A percentile compares a stretch with the other conserved stretches of the same genome.
These are phyloP conservation scores for Durotheca rogersii DNA, from an alignment of 495 filamentous ascomycete genomes.

Conservation along the genomic window DNA sequence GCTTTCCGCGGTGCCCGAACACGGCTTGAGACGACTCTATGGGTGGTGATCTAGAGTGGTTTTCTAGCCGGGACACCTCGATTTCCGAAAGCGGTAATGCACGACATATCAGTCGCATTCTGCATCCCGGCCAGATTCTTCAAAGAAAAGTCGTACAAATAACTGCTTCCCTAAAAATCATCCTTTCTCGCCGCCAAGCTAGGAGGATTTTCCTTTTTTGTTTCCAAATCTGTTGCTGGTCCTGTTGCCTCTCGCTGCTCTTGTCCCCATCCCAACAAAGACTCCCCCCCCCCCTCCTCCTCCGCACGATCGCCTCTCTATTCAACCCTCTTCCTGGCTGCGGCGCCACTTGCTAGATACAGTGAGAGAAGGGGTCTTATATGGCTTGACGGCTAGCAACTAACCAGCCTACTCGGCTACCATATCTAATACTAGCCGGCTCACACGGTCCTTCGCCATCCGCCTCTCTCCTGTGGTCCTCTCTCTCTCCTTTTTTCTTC, in stretches of 20 bases:
- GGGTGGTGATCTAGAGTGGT: slow-evolving; percentile 26
- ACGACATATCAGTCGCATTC: slow-evolving; percentile 23
- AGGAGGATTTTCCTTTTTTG: slow-evolving; percentile 26
- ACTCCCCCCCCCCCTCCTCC: slow-evolving; percentile 10
- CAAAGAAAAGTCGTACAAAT: slow-evolving; percentile 37
- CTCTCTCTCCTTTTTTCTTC: no score
- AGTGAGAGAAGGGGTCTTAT: slow-evolving; percentile 5
- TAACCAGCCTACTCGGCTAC: not conserved
- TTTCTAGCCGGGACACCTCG: slow-evolving; percentile 14
- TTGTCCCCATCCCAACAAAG: slow-evolving; percentile 32
- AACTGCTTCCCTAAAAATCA: slow-evolving; percentile 28
- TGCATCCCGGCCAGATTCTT: slow-evolving; percentile 8
- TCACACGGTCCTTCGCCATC: not conserved
- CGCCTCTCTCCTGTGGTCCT: no score
- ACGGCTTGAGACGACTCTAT: slow-evolving; percentile 30
- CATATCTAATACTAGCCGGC: slow-evolving; percentile 1
- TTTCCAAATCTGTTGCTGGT: slow-evolving; percentile 8
- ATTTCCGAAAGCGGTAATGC: slow-evolving; percentile 37
- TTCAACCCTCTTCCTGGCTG: slow-evolving; percentile 3
- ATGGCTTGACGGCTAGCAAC: slow-evolving; percentile 1
- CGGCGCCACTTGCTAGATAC: slow-evolving; percentile 8
- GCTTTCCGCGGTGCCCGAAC: slow-evolving; percentile 23
- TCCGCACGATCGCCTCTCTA: slow-evolving; percentile 9
- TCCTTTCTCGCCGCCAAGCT: slow-evolving; percentile 24
- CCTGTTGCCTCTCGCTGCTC: slow-evolving; percentile 7